Percentiles rank a stretch among this genome's conserved stretches.
These are phyloP conservation scores for Trypanosoma conorhini DNA, from an alignment of 208 protist species.

Conservation along the genomic window DNA sequence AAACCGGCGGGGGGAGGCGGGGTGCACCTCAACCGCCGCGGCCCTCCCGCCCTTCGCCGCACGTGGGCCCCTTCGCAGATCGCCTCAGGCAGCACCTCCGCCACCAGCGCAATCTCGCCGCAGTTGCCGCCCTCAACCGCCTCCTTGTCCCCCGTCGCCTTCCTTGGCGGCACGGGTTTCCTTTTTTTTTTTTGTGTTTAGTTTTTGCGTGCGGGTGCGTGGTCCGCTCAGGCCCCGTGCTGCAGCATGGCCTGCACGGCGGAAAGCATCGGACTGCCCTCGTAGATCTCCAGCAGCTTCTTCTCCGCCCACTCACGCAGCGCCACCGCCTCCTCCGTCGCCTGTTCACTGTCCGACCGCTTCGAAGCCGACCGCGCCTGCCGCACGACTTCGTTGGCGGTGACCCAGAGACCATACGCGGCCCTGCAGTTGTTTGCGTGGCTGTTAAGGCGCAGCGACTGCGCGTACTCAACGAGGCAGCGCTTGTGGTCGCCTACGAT, in stretches of 20 bases:
- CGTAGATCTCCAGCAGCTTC: conserved; percentile 77
- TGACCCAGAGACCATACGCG: conserved; percentile 74
- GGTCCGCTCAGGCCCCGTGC: conserved; percentile 25
- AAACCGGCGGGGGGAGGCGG: too few relatives aligned
- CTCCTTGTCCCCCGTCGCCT: too few relatives aligned
- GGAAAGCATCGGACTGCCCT: conserved; percentile 60
- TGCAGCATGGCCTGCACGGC: conserved; percentile 66
- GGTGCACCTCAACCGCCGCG: background rate
- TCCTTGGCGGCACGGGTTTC: background rate
- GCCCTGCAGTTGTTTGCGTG: conserved; percentile 76
- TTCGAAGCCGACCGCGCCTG: conserved; percentile 35
- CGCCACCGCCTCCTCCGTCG: conserved; percentile 43
- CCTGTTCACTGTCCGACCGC: conserved; percentile 39
- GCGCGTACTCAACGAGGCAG: conserved; percentile 62
- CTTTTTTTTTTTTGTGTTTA: background rate
- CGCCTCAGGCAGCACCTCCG: background rate
- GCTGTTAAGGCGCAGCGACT: conserved; percentile 76
- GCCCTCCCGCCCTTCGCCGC: too few relatives aligned
- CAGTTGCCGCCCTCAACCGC: too few relatives aligned
- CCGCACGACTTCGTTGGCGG: conserved; percentile 50
- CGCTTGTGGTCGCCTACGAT: conserved; percentile 55
- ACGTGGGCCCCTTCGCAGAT: background rate
- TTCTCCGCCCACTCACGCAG: conserved; percentile 58
- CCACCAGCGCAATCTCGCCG: too few relatives aligned
- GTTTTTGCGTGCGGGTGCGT: background rate